Evolutionary conservation across 1,139 yeast genomes (phyloP).

Genomic region (Candida sanyaensis): DNA sequence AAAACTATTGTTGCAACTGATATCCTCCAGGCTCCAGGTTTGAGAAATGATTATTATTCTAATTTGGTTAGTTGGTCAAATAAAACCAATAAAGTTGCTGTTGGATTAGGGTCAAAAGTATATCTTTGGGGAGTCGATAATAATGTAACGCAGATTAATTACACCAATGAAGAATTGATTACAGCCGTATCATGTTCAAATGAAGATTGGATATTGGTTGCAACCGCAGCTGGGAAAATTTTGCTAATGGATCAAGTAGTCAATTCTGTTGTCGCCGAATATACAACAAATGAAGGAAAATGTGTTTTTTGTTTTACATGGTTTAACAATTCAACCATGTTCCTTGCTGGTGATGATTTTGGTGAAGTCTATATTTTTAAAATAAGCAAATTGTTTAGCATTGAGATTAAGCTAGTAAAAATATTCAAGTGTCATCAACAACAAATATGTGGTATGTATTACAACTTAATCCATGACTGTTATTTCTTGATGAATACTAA

Average conservation of each 20-base stretch:
- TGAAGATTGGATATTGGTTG: conserved; percentile 53
- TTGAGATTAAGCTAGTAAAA: conserved; percentile 15
- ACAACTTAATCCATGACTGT: not conserved
- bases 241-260: conserved; percentile 22
- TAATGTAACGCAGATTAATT: conserved; percentile 38
- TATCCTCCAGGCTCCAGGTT: conserved; percentile 67
- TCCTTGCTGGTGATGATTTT: conserved; percentile 68
- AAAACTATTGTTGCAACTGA: conserved; percentile 15
- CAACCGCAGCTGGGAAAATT: conserved; percentile 38
- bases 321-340: conserved; percentile 46
- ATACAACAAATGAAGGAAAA: conserved; percentile 12
- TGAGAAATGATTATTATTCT: conserved; percentile 80
- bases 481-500: conserved; percentile 9
- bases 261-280: conserved; percentile 12
- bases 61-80: conserved; percentile 77
- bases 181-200: conserved; percentile 62
- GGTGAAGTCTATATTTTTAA: conserved; percentile 59
- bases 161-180: conserved; percentile 37
- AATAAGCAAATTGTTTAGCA: conserved; percentile 19
- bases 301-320: conserved; percentile 66
- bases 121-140: conserved; percentile 65
- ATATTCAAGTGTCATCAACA: conserved; percentile 56
- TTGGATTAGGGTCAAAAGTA: conserved; percentile 64
- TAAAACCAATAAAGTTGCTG: conserved; percentile 54
- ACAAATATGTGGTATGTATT: conserved; percentile 63